Evolutionary conservation across 352 stramenopile species (phyloP).

Genomic region (Phytophthora sp.): DNA sequence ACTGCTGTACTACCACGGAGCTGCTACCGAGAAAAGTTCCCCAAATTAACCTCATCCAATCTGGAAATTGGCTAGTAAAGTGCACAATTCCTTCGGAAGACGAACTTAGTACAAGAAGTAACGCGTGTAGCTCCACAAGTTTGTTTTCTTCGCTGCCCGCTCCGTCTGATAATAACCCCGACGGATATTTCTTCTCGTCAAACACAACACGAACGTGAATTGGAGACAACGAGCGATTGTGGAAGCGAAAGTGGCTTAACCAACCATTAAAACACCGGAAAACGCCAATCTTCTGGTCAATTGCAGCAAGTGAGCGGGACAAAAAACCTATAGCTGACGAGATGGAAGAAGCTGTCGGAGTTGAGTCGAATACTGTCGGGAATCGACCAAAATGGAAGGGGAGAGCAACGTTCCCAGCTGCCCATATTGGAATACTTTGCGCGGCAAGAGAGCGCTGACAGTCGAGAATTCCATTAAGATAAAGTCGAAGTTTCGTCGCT

Average conservation of each 20-base stretch:
- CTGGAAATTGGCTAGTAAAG: constrained; percentile 38
- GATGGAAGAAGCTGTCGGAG: neutral
- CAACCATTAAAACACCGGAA: constrained; percentile 80
- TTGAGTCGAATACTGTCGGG: neutral
- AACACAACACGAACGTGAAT: constrained; percentile 93
- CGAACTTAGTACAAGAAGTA: constrained; percentile 51
- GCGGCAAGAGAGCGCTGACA: constrained; percentile 70
- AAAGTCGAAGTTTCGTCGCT: constrained; percentile 86
- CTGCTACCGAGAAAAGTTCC: constrained; percentile 47
- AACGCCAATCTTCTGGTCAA: constrained; percentile 5
- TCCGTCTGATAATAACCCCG: neutral
- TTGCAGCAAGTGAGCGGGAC: constrained; percentile 28
- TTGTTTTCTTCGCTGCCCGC: constrained; percentile 17
- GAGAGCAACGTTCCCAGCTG: constrained; percentile 42
- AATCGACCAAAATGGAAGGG: constrained; percentile 65
- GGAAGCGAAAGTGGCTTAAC: constrained; percentile 88
- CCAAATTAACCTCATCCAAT: constrained; percentile 70
- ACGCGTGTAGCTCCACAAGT: constrained; percentile 42
- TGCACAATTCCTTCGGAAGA: constrained; percentile 61
- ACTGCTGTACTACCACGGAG: constrained; percentile 71
- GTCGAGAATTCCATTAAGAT: constrained; percentile 91
- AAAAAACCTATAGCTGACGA: constrained; percentile 28
- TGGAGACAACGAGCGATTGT: constrained; percentile 89
- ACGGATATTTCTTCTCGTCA: constrained; percentile 65
- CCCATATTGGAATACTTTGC: constrained; percentile 37